phyloP scores from a whole-genome alignment of 2,329 filamentous ascomycete genomes.

The Eurotiales sp. region DNA sequence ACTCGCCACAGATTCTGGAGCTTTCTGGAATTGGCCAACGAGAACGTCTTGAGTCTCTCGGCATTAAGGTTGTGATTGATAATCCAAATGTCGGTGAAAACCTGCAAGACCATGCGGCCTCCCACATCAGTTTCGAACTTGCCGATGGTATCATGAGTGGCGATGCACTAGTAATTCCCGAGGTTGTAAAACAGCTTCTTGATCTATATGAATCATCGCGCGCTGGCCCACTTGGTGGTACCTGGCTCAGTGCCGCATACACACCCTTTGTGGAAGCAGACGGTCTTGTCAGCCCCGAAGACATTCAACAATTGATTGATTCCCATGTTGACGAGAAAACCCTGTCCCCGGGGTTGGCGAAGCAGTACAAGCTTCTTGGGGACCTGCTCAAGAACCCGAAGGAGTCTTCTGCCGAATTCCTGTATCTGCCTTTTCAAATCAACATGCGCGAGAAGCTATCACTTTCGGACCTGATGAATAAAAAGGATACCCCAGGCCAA shows the following conservation, averaged over 20 bases:
- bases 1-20: conserved; percentile 57
- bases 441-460: conserved; percentile 4
- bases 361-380: conserved; percentile 10
- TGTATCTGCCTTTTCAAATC: conserved; percentile 11
- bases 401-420: conserved; percentile 11
- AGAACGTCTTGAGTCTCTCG: conserved; percentile 36
- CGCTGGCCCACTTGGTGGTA: conserved; percentile 4
- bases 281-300: neutral
- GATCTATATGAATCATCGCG: neutral
- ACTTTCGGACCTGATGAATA: conserved; percentile 1
- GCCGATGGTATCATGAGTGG: conserved; percentile 1
- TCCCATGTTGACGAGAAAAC: neutral
- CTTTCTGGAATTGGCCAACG: conserved; percentile 57
- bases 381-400: conserved; percentile 1
- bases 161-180: conserved; percentile 2
- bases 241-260: conserved; percentile 6
- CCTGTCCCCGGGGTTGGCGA: neutral
- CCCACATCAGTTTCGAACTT: conserved; percentile 16
- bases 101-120: conserved; percentile 42
- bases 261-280: conserved; percentile 2
- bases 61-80: conserved; percentile 40
- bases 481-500: neutral
- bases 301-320: neutral
- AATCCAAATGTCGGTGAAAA: conserved; percentile 47
- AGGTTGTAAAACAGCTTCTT: neutral